Evolutionary conservation across 345 rosid genomes (phyloP), one percentile per base, ranked within the genome.

Genomic region (Gossypium thurberi): DNA sequence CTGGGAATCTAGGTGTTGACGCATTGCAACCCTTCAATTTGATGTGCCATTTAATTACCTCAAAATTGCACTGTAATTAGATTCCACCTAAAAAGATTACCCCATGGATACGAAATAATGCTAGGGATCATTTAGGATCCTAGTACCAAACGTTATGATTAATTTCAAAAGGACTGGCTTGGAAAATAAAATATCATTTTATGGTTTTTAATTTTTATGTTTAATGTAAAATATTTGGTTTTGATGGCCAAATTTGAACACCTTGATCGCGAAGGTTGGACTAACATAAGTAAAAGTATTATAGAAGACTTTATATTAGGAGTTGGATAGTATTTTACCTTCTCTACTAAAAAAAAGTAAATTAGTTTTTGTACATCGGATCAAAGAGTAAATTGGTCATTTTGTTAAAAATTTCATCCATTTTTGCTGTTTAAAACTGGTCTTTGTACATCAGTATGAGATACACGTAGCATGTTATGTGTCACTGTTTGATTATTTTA

Each of bases 181-280:
- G 62, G 53, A 60, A 63, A 66, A 74, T 50, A 67, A 53, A 10
- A 44, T 44, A 42, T 28, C 33, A 72, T 68, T 18, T 42, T 21
- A 23, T 0, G 70, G 72, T 18, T 62, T 47, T 10, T 58, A 7
- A 21, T 43, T 8, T 60, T 43, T 58, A 47, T 48, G 10, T 1
- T 44, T 10, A 10, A 44, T 44, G 2, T 1, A 44, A 44, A 44
- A 44, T 44, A 33, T 5, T 33, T 10, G 12, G 12, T 44, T 44
- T 76, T 70, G 76, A 66, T 71, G 52, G 18, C 79, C 79, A 61
- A 76, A 74, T 65, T 60, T 51, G 26, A 73, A 77, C 42, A 67
- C 46, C 46, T 70, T 56, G 83, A 80, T 44, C 78, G 63, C 67
- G 64, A 76, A 67, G 61, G 18, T 80, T 71, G 80, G 55, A 17